phyloP scores from a whole-genome alignment of 1,139 yeast species.

The Yamadazyma diddensiae region DNA sequence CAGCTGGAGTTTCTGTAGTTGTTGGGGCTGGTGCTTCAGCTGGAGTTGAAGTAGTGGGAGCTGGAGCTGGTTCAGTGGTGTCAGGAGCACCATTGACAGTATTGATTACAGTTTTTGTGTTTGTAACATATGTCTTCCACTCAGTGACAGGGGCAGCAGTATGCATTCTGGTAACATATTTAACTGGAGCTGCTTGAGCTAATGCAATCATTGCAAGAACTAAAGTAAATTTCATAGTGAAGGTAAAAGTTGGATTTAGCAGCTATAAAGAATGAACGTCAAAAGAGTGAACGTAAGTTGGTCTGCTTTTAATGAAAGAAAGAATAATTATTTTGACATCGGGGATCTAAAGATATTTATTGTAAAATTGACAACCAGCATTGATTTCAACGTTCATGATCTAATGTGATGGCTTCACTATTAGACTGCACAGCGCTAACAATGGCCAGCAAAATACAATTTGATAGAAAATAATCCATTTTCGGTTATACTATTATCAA shows the following conservation, averaged over 20 bases:
- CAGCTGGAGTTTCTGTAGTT: conserved; percentile 8
- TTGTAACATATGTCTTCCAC: conserved; percentile 19
- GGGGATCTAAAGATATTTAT: background rate
- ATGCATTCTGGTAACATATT: conserved; percentile 24
- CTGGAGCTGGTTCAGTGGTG: conserved; percentile 9
- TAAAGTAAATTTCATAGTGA: conserved; percentile 15
- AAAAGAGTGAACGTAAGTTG: background rate
- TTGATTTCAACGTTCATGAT: conserved; percentile 2
- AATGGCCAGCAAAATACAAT: conserved; percentile 1
- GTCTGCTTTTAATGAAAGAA: background rate
- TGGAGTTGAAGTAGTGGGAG: conserved; percentile 7
- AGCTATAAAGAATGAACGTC: background rate
- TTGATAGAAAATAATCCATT: background rate
- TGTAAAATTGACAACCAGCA: conserved; percentile 1
- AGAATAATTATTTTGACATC: background rate
- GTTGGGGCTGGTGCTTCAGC: conserved; percentile 8
- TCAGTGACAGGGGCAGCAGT: conserved; percentile 33
- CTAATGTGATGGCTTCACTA: too few relatives aligned
- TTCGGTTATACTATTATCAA: background rate
- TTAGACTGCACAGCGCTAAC: too few relatives aligned
- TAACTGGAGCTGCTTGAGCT: conserved; percentile 27
- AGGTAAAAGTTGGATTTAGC: background rate
- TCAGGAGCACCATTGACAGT: conserved; percentile 25
- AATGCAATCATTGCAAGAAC: conserved; percentile 19
- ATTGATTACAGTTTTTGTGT: conserved; percentile 37